Evolutionary conservation across 2,329 filamentous ascomycete genomes (phyloP).

Genomic region (Plenodomus biglobosus): DNA sequence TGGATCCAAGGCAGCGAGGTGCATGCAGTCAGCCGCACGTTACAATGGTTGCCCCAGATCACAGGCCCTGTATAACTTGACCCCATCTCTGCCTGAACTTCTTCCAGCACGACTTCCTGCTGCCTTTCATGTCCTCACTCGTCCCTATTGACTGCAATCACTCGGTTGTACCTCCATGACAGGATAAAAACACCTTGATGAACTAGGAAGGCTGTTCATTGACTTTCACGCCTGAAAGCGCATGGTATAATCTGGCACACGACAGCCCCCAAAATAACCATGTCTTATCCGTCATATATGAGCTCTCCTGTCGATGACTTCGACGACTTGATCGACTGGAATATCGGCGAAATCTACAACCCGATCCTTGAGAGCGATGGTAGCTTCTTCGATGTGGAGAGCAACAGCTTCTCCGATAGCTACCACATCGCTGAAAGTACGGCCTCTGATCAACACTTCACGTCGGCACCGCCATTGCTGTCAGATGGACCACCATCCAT

Average conservation of each 20-base stretch:
- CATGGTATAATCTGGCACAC: background rate
- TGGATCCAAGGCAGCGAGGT: conserved; percentile 12
- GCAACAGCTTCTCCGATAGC: conserved; percentile 12
- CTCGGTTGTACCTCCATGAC: conserved; percentile 1
- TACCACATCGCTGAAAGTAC: conserved; percentile 25
- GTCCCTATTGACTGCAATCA: background rate
- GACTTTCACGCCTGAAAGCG: background rate
- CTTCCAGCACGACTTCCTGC: background rate
- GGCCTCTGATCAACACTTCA: conserved; percentile 21
- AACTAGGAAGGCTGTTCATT: conserved; percentile 3
- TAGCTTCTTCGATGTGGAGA: conserved; percentile 11
- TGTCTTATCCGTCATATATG: conserved; percentile 22
- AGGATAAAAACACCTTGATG: conserved; percentile 3
- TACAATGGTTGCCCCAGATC: conserved; percentile 7
- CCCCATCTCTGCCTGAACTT: conserved; percentile 9
- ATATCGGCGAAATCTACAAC: conserved; percentile 30
- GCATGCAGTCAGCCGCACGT: conserved; percentile 16
- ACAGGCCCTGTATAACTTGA: conserved; percentile 16
- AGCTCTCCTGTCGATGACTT: conserved; percentile 27
- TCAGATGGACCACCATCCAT: conserved; percentile 29
- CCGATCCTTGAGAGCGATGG: conserved; percentile 29
- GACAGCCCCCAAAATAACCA: conserved; percentile 1
- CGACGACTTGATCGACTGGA: conserved; percentile 35
- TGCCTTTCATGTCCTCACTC: background rate
- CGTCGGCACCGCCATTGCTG: conserved; percentile 30